Base-by-base conservation (phyloP, 768 basidiomycete species). In the Naematelia encephala region DNA sequence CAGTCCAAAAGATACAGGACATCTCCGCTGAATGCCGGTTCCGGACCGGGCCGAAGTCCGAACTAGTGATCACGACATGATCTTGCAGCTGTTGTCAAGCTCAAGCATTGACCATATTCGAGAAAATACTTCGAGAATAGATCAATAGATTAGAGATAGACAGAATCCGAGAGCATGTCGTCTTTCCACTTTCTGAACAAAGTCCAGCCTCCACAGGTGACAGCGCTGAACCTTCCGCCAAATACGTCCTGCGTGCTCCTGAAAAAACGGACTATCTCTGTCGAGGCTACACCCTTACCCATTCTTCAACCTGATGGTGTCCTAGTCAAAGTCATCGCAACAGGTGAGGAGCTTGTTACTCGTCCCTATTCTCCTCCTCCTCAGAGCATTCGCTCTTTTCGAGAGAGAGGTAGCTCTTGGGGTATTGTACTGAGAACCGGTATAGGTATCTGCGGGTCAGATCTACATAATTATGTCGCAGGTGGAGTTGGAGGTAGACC, bases 401-500 rank as follows among this genome's bases (percentile, higher is more conserved):
- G n/a, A n/a, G n/a, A n/a, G n/a, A n/a, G 43, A 25, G 28, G 19
- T 56, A 39, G 19, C n/a, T 29, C 28, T 29, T 16, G 23, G 52
- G 8, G 39, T 11, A 43, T 43, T 47, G 21, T 21, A 47, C 60
- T 61, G 57, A 51, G 22, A 26, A 21, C 14, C 19, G 56, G n/a
- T n/a, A 34, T 45, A 73, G 64, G 71, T 44, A 69, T 73, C 55
- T 73, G 72, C 51, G 72, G 72, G 16, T 60, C 57, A 4, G 72
- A 73, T 59, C 51, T 73, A 54, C 72, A 73, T 54, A 62, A 63
- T 26, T 73, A 69, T 52, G 57, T 66, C 2, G 53, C 62, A 1
- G 69, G 69, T 21, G 72, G 72, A 19, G 72, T 73, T 8, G 72
- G 69, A 23, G 72, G 72, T 39, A 27, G 72, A 56, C 72, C 72